Percentiles rank a stretch among this genome's conserved stretches.
These are phyloP conservation scores for Candida michaelii DNA, from an alignment of 805 yeast genomes.

Conservation along the genomic window DNA sequence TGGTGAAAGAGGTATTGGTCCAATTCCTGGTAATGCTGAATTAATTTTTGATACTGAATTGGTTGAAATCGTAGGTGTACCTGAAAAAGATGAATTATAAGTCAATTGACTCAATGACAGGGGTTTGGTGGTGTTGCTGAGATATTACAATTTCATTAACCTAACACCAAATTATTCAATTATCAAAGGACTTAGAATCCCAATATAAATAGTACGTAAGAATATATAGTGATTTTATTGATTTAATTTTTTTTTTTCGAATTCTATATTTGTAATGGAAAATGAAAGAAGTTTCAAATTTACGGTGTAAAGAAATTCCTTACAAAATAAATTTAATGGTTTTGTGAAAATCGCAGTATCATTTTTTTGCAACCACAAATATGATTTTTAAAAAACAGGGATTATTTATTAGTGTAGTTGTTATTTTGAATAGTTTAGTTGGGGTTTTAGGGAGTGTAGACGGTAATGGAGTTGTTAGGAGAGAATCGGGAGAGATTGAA, in stretches of 20 bases:
- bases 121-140: no score
- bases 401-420: neutral
- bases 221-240: neutral
- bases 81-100: conserved; percentile 17
- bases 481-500: neutral
- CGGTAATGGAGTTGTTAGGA: neutral
- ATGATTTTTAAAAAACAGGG: conserved; percentile 3
- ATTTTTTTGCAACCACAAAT: conserved; percentile 11
- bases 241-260: neutral
- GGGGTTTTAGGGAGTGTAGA: neutral
- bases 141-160: no score
- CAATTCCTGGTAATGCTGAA: conserved; percentile 76
- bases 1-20: conserved; percentile 75
- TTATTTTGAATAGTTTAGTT: neutral
- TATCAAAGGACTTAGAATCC: no score
- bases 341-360: conserved; percentile 2
- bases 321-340: neutral
- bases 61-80: conserved; percentile 42
- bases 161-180: no score
- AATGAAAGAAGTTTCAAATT: neutral
- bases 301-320: neutral
- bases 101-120: neutral
- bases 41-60: conserved; percentile 66
- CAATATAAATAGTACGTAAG: neutral
- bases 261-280: neutral